Evolutionary conservation across 257 asterid species (phyloP).

Genomic region (Solanum appendiculatum): DNA sequence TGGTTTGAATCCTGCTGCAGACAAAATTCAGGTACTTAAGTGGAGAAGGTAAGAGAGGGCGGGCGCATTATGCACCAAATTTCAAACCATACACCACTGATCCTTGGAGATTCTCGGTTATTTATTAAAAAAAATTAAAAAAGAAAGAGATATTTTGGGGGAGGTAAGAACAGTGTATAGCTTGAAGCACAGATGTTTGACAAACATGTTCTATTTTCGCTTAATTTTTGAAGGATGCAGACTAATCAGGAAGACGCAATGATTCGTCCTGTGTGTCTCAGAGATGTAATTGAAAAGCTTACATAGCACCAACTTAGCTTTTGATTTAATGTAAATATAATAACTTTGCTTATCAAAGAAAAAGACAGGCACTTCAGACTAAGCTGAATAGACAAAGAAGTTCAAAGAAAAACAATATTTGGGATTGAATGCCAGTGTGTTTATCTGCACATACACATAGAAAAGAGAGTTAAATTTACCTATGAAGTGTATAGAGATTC

Average conservation of each 20-base stretch:
- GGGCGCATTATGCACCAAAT: background rate
- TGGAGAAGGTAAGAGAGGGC: background rate
- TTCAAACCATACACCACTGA: background rate
- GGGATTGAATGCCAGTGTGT: background rate
- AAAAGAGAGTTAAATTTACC: conserved; percentile 31
- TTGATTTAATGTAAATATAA: background rate
- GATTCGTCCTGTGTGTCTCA: background rate
- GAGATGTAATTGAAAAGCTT: background rate
- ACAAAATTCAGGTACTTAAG: background rate
- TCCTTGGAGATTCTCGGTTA: background rate
- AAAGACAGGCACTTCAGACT: background rate
- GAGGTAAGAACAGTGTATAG: background rate
- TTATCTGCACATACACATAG: background rate
- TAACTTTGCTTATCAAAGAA: background rate
- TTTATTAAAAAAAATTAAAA: background rate
- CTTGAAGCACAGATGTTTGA: background rate
- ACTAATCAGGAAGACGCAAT: background rate
- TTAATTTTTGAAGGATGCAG: background rate
- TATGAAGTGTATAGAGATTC: conserved; percentile 85
- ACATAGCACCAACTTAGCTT: background rate
- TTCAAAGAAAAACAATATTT: background rate
- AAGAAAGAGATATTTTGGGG: background rate
- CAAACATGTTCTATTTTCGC: background rate
- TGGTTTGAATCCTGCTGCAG: background rate
- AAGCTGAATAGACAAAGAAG: background rate